A percentile compares a stretch with the other conserved stretches of the same genome.
Evolutionary conservation across 257 asterid genomes (phyloP).

Genomic region (Salvia splendens): DNA sequence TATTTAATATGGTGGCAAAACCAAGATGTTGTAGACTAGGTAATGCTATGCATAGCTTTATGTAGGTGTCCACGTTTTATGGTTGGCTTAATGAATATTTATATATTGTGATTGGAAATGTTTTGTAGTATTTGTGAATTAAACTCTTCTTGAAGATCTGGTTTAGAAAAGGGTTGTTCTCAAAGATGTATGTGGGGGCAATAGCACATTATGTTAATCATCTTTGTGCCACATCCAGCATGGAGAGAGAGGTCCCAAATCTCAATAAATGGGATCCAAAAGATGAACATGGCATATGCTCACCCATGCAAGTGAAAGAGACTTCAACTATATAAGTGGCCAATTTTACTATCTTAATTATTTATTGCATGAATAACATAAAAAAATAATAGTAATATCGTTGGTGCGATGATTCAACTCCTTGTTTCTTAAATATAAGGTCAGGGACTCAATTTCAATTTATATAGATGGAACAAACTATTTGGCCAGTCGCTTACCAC

Average conservation of each 20-base stretch:
- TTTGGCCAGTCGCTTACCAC: too few relatives aligned
- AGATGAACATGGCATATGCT: neutral
- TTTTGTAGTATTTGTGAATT: neutral
- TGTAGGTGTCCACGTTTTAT: slow-evolving; percentile 24
- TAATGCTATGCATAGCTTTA: neutral
- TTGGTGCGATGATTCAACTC: too few relatives aligned
- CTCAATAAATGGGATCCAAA: too few relatives aligned
- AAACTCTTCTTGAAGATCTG: neutral
- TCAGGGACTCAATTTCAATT: too few relatives aligned
- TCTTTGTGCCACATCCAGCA: neutral
- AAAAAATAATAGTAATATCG: too few relatives aligned
- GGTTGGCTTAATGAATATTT: neutral
- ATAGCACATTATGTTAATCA: neutral
- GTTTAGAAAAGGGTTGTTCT: neutral
- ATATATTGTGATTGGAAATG: neutral
- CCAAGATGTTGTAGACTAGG: neutral
- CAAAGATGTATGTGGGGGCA: slow-evolving; percentile 10
- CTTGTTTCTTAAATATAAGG: too few relatives aligned
- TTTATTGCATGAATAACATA: too few relatives aligned
- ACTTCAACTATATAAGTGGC: too few relatives aligned
- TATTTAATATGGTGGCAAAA: neutral
- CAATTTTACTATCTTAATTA: too few relatives aligned
- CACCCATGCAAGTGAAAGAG: too few relatives aligned
- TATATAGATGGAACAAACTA: too few relatives aligned
- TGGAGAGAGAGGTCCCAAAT: neutral